Conservation (phyloP, 129 eudicot genomes). For the Chrysanthemum lavandulifolium region DNA sequence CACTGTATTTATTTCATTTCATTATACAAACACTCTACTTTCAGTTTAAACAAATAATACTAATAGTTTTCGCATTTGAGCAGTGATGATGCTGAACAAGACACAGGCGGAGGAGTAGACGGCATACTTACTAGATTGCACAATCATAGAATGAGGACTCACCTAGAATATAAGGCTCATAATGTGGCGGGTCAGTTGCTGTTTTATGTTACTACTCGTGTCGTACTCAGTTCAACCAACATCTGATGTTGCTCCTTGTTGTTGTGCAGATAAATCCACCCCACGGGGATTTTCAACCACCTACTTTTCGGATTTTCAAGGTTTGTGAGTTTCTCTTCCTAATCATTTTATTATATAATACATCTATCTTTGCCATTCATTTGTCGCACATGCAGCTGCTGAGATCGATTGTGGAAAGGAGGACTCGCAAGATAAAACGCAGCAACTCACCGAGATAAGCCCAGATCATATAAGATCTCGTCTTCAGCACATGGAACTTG, state of each 20-base stretch:
- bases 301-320: background rate
- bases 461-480: slow-evolving; percentile 47
- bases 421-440: slow-evolving; percentile 21
- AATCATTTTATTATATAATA: background rate
- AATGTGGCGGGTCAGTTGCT: slow-evolving; percentile 38
- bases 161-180: background rate
- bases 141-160: slow-evolving; percentile 46
- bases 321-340: background rate
- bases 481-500: slow-evolving; percentile 62
- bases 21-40: background rate
- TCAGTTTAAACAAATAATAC: background rate
- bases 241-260: too few relatives aligned
- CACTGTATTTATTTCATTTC: background rate
- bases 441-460: slow-evolving; percentile 16
- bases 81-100: slow-evolving; percentile 39
- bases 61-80: slow-evolving; percentile 18
- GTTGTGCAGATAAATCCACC: background rate
- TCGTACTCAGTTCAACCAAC: background rate
- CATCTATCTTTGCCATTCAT: background rate
- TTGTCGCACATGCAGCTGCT: slow-evolving; percentile 50
- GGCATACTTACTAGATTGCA: slow-evolving; percentile 75
- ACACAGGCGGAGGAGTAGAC: slow-evolving; percentile 37
- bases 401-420: slow-evolving; percentile 42
- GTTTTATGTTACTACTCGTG: background rate
- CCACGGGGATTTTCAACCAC: background rate